These are phyloP conservation scores for Cynanchum wilfordii DNA, from an alignment of 257 asterid genomes.

Conservation along the genomic window DNA sequence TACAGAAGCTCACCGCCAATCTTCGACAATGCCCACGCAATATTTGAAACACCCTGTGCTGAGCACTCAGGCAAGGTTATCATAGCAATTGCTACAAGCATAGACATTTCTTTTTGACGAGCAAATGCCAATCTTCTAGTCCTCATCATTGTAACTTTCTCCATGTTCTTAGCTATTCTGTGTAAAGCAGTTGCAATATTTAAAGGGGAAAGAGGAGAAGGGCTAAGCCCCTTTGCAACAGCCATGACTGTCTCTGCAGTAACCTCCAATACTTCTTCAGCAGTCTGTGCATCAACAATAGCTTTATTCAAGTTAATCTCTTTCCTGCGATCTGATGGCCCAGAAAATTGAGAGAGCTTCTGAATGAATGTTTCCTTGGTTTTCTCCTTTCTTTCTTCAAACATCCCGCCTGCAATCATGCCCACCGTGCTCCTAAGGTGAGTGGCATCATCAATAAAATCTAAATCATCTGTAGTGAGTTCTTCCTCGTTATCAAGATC, in stretches of 20 bases:
- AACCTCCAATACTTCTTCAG: constrained; percentile 80
- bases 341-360: constrained; percentile 84
- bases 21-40: constrained; percentile 90
- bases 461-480: constrained; percentile 23
- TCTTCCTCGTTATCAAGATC: constrained; percentile 40
- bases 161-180: constrained; percentile 97
- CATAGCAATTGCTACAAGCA: constrained; percentile 98
- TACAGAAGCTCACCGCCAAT: constrained; percentile 95
- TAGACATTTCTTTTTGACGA: constrained; percentile 75
- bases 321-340: constrained; percentile 78
- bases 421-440: constrained; percentile 49
- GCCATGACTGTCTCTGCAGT: constrained; percentile 66
- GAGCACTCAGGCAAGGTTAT: constrained; percentile 84
- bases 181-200: constrained; percentile 88
- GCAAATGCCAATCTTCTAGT: constrained; percentile 70
- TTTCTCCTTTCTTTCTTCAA: constrained; percentile 55
- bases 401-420: constrained; percentile 68
- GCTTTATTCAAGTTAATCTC: constrained; percentile 74
- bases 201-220: constrained; percentile 90
- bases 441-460: constrained; percentile 22
- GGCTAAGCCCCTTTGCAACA: constrained; percentile 83
- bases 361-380: constrained; percentile 64
- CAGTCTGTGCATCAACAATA: constrained; percentile 75
- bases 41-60: constrained; percentile 83
- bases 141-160: constrained; percentile 67